Percentiles rank a stretch among this genome's conserved stretches.
Evolutionary conservation across 2,329 filamentous ascomycete genomes (phyloP).

Genomic region (Penicillium sp.): DNA sequence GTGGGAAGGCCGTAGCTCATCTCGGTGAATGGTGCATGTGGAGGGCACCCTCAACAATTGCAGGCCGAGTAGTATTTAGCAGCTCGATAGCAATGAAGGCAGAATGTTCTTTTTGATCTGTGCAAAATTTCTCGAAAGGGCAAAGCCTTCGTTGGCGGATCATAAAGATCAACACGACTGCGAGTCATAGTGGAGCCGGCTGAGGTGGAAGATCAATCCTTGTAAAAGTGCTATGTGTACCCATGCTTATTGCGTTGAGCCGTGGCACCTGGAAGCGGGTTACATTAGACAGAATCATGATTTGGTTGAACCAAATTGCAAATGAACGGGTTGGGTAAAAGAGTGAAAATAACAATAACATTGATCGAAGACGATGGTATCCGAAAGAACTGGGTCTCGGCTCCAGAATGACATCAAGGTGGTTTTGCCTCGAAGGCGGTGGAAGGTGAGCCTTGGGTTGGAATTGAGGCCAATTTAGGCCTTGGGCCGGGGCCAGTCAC

Average conservation of each 20-base stretch:
- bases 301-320: background rate
- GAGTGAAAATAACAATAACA: background rate
- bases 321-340: background rate
- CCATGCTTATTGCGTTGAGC: background rate
- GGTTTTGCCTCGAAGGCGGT: constrained; percentile 3
- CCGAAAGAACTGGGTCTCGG: constrained; percentile 12
- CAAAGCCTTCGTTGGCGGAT: background rate
- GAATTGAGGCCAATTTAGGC: background rate
- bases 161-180: background rate
- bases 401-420: constrained; percentile 24
- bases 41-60: too few relatives aligned
- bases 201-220: constrained; percentile 12
- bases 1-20: too few relatives aligned
- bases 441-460: background rate
- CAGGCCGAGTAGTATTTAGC: too few relatives aligned
- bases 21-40: too few relatives aligned
- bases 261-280: background rate
- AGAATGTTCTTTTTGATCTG: too few relatives aligned
- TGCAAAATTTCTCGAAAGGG: background rate
- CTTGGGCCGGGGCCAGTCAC: too few relatives aligned
- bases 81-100: too few relatives aligned
- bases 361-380: constrained; percentile 11
- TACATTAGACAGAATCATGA: background rate
- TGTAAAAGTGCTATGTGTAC: background rate
- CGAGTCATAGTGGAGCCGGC: constrained; percentile 13